Evolutionary conservation across 495 filamentous ascomycete species (phyloP).

Genomic region (Trichoderma orchidacearum): DNA sequence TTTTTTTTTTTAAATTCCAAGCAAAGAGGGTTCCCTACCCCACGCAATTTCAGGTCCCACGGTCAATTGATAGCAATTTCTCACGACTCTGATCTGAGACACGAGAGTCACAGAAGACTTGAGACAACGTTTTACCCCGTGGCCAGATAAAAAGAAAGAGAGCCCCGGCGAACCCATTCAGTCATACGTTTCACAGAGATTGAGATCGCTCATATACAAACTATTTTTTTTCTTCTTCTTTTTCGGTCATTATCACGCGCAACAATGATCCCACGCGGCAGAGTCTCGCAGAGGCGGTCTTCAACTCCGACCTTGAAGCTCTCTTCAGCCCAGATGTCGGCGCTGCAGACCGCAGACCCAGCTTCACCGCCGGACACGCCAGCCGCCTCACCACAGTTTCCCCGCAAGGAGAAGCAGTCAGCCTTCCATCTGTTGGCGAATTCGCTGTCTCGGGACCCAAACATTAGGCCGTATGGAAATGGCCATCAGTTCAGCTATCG

Average conservation of each 20-base stretch:
- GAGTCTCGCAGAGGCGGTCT: background rate
- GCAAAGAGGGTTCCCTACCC: background rate
- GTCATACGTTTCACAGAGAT: background rate
- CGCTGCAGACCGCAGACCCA: constrained; percentile 1
- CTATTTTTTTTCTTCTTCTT: background rate
- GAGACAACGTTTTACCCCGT: background rate
- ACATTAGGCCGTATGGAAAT: background rate
- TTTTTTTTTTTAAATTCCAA: background rate
- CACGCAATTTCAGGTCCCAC: background rate
- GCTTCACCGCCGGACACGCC: constrained; percentile 3
- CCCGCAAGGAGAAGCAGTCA: background rate
- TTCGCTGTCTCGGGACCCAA: background rate
- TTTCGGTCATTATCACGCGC: background rate
- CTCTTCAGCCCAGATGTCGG: background rate
- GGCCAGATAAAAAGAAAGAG: background rate
- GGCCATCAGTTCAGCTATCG: constrained; percentile 3
- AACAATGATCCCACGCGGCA: background rate
- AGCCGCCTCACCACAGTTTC: background rate
- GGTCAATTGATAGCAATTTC: background rate
- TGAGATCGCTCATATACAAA: background rate
- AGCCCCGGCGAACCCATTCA: background rate
- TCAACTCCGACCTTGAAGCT: background rate
- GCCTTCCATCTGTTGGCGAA: background rate
- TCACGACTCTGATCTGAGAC: background rate
- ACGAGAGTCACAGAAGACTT: background rate